Percentiles rank a stretch among this genome's conserved stretches.
phyloP scores from a whole-genome alignment of 2,329 filamentous ascomycete genomes.

The Keithomyces neogunnii region DNA sequence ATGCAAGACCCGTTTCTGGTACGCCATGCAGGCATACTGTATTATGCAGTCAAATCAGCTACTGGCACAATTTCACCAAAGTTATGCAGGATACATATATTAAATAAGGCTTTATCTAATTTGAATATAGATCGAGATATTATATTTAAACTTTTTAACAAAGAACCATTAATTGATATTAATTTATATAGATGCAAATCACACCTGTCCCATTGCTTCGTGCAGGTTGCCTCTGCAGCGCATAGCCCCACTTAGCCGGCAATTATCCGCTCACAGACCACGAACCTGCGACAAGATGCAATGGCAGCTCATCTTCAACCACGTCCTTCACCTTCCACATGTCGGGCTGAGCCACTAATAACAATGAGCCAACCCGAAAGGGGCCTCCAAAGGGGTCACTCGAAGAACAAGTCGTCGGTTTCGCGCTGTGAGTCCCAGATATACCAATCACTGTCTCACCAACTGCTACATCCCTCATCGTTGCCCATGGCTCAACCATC shows the following conservation, averaged over 20 bases:
- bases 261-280: conserved; percentile 1
- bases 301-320: neutral
- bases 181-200: too few relatives aligned
- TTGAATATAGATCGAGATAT: too few relatives aligned
- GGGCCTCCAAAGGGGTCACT: conserved; percentile 2
- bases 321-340: neutral
- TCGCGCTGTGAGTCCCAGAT: conserved; percentile 7
- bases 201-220: neutral
- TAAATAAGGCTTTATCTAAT: too few relatives aligned
- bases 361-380: conserved; percentile 5
- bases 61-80: too few relatives aligned
- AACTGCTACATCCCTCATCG: neutral
- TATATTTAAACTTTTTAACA: neutral
- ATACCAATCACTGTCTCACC: neutral
- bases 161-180: neutral
- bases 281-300: neutral
- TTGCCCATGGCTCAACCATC: neutral
- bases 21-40: too few relatives aligned
- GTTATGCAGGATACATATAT: too few relatives aligned
- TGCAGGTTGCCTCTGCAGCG: neutral
- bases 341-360: neutral
- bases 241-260: neutral
- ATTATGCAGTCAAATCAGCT: too few relatives aligned
- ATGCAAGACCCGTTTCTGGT: too few relatives aligned
- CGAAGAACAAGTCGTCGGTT: conserved; percentile 6